phyloP scores from a whole-genome alignment of 1,139 yeast genomes.

The Wickerhamomyces sp. region DNA sequence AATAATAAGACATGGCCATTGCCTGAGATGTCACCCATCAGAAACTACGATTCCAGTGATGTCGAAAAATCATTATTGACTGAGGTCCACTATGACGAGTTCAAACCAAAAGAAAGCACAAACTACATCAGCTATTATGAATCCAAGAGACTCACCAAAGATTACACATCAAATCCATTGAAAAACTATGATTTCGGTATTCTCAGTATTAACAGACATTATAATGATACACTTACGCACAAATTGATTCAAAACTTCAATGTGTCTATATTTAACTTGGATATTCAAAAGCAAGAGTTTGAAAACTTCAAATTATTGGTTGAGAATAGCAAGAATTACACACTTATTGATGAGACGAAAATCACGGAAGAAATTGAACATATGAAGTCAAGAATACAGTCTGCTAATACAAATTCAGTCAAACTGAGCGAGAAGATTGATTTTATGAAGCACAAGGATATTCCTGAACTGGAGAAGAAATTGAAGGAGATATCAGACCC shows the following conservation, averaged over 20 bases:
- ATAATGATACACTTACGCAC: conserved; percentile 42
- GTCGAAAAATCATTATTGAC: conserved; percentile 76
- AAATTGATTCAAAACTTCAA: conserved; percentile 40
- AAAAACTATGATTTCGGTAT: conserved; percentile 62
- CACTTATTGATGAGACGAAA: conserved; percentile 14
- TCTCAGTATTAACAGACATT: conserved; percentile 32
- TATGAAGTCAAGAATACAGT: conserved; percentile 18
- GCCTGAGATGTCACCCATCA: conserved; percentile 65
- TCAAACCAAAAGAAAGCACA: conserved; percentile 19
- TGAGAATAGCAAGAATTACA: conserved; percentile 22
- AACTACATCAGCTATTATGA: conserved; percentile 43
- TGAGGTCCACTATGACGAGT: conserved; percentile 60
- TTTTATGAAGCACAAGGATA: conserved; percentile 11
- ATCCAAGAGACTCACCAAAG: conserved; percentile 60
- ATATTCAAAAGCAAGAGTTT: conserved; percentile 25
- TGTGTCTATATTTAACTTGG: conserved; percentile 24
- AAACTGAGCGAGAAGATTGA: conserved; percentile 14
- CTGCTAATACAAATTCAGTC: conserved; percentile 17
- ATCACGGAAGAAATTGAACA: conserved; percentile 13
- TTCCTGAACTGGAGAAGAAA: conserved; percentile 28
- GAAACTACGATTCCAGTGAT: conserved; percentile 59
- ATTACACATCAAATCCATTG: conserved; percentile 62
- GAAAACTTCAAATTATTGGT: conserved; percentile 22
- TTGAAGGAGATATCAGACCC: conserved; percentile 28
- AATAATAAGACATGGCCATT: conserved; percentile 62